phyloP scores from a whole-genome alignment of 2,329 filamentous ascomycete species.

The Penicillium sp. region DNA sequence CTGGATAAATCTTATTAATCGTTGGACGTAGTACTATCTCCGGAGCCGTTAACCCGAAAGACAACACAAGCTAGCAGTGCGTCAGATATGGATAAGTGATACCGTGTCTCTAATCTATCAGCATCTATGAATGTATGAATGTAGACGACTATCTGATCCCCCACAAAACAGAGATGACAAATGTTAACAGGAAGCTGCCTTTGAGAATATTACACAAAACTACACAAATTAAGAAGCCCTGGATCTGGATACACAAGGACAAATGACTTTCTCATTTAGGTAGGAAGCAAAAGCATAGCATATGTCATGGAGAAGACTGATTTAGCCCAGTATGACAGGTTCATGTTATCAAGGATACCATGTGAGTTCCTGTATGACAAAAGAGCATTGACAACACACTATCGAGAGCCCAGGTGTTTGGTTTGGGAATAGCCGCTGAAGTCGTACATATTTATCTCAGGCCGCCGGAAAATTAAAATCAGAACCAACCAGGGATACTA shows the following conservation, averaged over 20 bases:
- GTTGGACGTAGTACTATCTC: no score
- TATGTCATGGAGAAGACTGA: background rate
- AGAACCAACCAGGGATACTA: background rate
- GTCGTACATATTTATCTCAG: background rate
- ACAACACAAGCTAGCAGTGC: no score
- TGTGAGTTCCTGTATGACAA: slow-evolving; percentile 1
- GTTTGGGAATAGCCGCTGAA: background rate
- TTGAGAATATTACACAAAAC: background rate
- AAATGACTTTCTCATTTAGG: background rate
- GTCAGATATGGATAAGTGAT: no score
- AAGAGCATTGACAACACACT: background rate
- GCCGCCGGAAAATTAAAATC: slow-evolving; percentile 4
- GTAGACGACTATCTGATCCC: background rate
- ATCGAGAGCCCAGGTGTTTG: background rate
- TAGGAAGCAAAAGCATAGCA: background rate
- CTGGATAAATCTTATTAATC: no score
- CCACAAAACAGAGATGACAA: background rate
- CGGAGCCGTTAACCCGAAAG: no score
- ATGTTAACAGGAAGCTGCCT: background rate
- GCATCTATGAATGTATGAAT: background rate
- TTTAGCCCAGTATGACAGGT: background rate
- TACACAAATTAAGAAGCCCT: background rate
- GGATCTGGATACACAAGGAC: background rate
- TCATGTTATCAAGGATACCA: slow-evolving; percentile 3
- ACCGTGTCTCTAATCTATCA: background rate